Evolutionary conservation across 2,329 filamentous ascomycete genomes (phyloP), one percentile per base, ranked within the genome.

Genomic region (Trichocomaceae sp.): DNA sequence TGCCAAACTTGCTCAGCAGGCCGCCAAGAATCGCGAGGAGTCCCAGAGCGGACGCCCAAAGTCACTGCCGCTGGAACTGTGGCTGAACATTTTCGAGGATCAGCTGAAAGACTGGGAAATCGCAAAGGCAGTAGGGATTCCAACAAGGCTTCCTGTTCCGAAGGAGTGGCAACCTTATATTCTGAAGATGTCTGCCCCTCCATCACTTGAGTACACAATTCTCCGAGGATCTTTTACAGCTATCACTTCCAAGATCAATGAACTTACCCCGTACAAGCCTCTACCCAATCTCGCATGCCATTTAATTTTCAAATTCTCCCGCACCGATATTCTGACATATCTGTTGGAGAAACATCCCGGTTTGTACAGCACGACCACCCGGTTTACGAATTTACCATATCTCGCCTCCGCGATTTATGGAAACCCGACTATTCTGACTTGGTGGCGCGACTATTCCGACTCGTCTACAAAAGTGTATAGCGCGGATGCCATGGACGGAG

Each of bases 91-190:
- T 47, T 83, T 96, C 44, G 88, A 74, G 51, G 66, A 95, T 60
- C 83, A 86, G 59, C 83, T 90, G 0, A 84, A 84, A 44, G 92
- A 97, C 69, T 97, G 92, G 92, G 92, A 96, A 71, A 77, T 95
- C 19, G 87, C 92, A 9, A 85, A 85, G 60, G 86, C 88, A 0
- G 77, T 96, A 5, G 85, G 87, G 55, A 82, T 96, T 45, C 92
- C 87, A 65, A 90, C 90, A 1, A 90, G 82, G 54, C 75, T 96
- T 5, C 80, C 83, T 1, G 82, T 85, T 58, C 90, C 92, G 0
- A 70, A 76, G 35, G 83, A 88, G 61, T 95, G 90, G 90, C 79
- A 81, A 59, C 74, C 75, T 52, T 82, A 86, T 29, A 79, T 80
- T 39, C 77, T 81, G 10, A 76, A 79, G 46, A 83, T 88, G 62